A percentile compares a stretch with the other conserved stretches of the same genome.
Evolutionary conservation across 441 rosid species (phyloP).

Genomic region (Manihot esculenta): DNA sequence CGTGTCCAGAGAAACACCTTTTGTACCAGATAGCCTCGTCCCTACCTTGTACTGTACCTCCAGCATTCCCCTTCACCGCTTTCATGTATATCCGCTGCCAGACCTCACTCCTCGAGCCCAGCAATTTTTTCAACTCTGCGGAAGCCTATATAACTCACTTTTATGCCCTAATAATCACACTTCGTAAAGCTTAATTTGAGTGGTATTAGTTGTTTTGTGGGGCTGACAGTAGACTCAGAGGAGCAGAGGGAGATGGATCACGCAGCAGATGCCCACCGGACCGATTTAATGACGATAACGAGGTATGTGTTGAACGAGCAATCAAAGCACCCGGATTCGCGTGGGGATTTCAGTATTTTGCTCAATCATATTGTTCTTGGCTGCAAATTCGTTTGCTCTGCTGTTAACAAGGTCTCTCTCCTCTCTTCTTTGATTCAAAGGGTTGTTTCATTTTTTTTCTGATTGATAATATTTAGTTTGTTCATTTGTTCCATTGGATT

Average conservation of each 20-base stretch:
- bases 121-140: no score
- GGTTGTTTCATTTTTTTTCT: neutral
- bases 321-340: slow-evolving; percentile 85
- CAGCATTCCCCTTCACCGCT: slow-evolving; percentile 4
- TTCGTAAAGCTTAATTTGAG: slow-evolving; percentile 1
- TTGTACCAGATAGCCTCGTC: slow-evolving; percentile 24
- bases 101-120: neutral
- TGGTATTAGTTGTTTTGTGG: no score
- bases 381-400: slow-evolving; percentile 96
- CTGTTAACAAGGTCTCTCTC: slow-evolving; percentile 72
- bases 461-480: no score
- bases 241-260: slow-evolving; percentile 65
- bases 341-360: slow-evolving; percentile 92
- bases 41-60: neutral
- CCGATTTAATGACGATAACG: slow-evolving; percentile 97
- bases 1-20: slow-evolving; percentile 50
- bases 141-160: neutral
- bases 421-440: neutral
- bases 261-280: slow-evolving; percentile 76
- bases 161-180: slow-evolving; percentile 24
- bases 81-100: slow-evolving; percentile 17
- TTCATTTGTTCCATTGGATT: no score
- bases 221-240: neutral
- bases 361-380: slow-evolving; percentile 95
- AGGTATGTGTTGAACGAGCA: slow-evolving; percentile 87